Percentiles rank a stretch among this genome's conserved stretches.
Conservation (phyloP, 2,329 filamentous ascomycete genomes). For the Alternaria gansuensis region DNA sequence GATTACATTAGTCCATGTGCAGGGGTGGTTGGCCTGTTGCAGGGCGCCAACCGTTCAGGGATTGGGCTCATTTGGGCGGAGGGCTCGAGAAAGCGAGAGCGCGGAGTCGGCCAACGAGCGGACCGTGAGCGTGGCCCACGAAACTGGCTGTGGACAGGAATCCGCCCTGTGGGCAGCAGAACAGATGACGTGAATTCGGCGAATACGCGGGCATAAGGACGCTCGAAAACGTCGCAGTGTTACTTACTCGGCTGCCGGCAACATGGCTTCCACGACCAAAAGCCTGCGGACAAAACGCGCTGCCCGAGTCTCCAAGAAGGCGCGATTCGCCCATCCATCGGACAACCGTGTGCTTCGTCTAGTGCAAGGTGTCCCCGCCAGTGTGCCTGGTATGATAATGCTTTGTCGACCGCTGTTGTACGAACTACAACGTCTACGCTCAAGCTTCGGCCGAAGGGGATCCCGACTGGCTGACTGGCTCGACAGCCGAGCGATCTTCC, state of each 20-base stretch:
- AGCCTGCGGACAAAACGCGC: constrained; percentile 31
- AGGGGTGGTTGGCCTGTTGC: constrained; percentile 44
- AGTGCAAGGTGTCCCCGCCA: background rate
- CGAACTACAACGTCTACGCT: background rate
- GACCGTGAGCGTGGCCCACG: constrained; percentile 34
- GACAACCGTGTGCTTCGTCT: constrained; percentile 23
- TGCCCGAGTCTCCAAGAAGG: constrained; percentile 9
- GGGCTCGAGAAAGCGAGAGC: constrained; percentile 46
- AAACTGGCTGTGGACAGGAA: constrained; percentile 25
- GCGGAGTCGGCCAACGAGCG: constrained; percentile 44
- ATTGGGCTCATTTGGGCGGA: constrained; percentile 40
- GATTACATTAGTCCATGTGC: constrained; percentile 45
- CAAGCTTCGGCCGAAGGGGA: constrained; percentile 38
- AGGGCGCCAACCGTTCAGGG: constrained; percentile 52
- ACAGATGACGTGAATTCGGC: constrained; percentile 34
- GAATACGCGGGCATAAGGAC: constrained; percentile 21
- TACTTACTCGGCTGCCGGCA: constrained; percentile 26
- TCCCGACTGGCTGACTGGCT: constrained; percentile 6
- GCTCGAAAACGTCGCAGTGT: constrained; percentile 21
- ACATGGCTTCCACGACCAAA: constrained; percentile 35
- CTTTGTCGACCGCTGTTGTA: constrained; percentile 9
- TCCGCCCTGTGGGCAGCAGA: constrained; percentile 27
- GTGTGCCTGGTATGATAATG: constrained; percentile 13
- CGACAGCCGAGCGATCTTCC: constrained; percentile 25
- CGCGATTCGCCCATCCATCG: constrained; percentile 1